Base-by-base conservation (phyloP, 352 stramenopile genomes). In the Phytopythium boreale region DNA sequence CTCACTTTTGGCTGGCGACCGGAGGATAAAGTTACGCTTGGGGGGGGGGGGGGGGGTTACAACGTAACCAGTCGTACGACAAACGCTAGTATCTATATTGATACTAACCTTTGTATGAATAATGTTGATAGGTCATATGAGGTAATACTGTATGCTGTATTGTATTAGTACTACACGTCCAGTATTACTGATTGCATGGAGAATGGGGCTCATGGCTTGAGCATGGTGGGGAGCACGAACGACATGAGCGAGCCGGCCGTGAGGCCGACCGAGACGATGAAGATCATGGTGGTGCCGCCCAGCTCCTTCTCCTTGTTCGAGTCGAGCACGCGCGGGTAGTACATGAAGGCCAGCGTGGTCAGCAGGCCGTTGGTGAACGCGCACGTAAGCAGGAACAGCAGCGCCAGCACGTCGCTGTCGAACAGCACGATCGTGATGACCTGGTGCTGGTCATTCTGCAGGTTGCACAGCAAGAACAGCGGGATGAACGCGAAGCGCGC, bases 201-300 rank as follows among this genome's bases (percentile, higher is more conserved):
- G 7, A 34, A 34, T 34, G 29, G 29, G n/a, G 29, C 22, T 77
- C 64, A 92, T 64, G 73, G 77, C 67, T 89, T 90, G 67, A 93
- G 72, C 80, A 93, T 89, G 36, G 86, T 82, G 29, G 79, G 71
- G 11, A 92, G 65, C 37, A 88, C 75, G 56, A 95, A 95, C 24
- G 82, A 90, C 66, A 90, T 83, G 66, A 95, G 72, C 47, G 84
- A 88, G 46, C 87, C 87, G 10, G 70, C 74, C 4, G 77, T 90
- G 59, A 93, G 76, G 15, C 87, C 87, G 10, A 90, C 64, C 5
- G 82, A 91, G 20, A 95, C 69, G 55, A 90, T 75, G 55, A 93
- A 92, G 69, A 93, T 92, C 81, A 95, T 92, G 69, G 92, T 69
- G 31, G 79, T 90, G 43, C 87, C 82, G 43, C 82, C 79, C 22